Evolutionary conservation across 2,329 filamentous ascomycete species (phyloP).

Genomic region (Diaporthe helianthi): DNA sequence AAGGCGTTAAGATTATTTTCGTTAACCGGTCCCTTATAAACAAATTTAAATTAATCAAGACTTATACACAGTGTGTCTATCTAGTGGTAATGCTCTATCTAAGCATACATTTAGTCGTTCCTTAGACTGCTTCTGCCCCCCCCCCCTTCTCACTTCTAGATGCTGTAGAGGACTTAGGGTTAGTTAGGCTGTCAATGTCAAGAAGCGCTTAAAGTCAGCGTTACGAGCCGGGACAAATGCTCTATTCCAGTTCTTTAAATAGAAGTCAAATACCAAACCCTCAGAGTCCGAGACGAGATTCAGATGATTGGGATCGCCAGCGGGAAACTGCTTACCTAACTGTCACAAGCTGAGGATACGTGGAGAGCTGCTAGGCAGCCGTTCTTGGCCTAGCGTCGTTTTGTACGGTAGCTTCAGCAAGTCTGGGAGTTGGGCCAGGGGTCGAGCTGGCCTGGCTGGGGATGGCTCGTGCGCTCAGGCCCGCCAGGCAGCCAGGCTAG

Average conservation of each 20-base stretch:
- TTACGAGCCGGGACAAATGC: not conserved
- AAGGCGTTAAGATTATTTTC: too few relatives aligned
- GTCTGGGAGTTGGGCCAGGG: not conserved
- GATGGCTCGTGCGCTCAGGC: constrained; percentile 24
- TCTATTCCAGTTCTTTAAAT: too few relatives aligned
- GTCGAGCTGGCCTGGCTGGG: not conserved
- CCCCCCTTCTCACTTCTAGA: not conserved
- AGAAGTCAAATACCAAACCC: not conserved
- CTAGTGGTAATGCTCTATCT: too few relatives aligned
- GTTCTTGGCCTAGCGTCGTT: constrained; percentile 1
- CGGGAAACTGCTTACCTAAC: constrained; percentile 2
- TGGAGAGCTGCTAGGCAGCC: constrained; percentile 7
- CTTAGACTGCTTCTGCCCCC: too few relatives aligned
- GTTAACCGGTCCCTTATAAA: too few relatives aligned
- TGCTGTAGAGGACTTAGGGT: not conserved
- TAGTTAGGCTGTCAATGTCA: not conserved
- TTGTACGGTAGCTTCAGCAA: not conserved
- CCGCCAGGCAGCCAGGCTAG: not conserved
- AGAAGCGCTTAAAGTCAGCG: not conserved
- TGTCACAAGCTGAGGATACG: constrained; percentile 21
- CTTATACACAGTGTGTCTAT: too few relatives aligned
- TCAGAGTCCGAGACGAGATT: constrained; percentile 4
- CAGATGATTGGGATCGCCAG: constrained; percentile 10
- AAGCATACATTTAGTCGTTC: too few relatives aligned
- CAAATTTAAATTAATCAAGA: too few relatives aligned